Conservation (phyloP, 139 green algal genomes). For the Coccomyxa sp. region DNA sequence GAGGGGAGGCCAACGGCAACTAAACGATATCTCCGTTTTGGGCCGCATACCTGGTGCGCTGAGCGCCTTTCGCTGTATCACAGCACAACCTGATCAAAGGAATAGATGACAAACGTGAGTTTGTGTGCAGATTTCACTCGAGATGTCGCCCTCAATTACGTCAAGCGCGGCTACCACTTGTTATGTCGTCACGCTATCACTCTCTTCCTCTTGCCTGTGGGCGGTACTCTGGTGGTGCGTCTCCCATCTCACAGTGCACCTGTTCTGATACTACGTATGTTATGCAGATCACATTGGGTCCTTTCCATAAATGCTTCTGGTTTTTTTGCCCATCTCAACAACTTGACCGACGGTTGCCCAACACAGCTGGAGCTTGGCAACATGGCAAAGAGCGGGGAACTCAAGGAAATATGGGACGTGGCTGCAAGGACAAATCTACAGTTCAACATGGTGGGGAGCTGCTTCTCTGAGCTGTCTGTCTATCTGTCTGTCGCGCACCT, state of each 20-base stretch:
- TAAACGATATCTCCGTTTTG: no score
- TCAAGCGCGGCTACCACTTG: slow-evolving; percentile 82
- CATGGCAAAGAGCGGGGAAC: slow-evolving; percentile 73
- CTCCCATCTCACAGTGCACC: neutral
- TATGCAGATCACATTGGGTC: neutral
- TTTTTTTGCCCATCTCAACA: neutral
- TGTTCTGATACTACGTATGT: neutral
- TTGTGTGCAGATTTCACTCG: slow-evolving; percentile 45
- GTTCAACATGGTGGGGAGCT: slow-evolving; percentile 76
- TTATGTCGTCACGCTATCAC: slow-evolving; percentile 59
- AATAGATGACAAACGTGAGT: no score
- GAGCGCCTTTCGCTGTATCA: no score
- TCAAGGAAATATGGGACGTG: slow-evolving; percentile 55
- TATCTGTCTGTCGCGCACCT: neutral
- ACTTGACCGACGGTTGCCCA: neutral
- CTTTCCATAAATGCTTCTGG: neutral
- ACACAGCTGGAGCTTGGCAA: slow-evolving; percentile 72
- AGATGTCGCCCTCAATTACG: slow-evolving; percentile 81
- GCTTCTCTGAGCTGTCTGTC: neutral
- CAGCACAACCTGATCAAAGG: no score
- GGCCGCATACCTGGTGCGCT: no score
- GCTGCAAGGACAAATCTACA: slow-evolving; percentile 78
- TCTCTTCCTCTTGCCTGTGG: slow-evolving; percentile 65
- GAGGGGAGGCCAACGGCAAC: no score
- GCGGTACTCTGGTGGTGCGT: slow-evolving; percentile 40